Evolutionary conservation across 1,284 basidiomycete species (phyloP).

Genomic region (Violaceomyces palustris): DNA sequence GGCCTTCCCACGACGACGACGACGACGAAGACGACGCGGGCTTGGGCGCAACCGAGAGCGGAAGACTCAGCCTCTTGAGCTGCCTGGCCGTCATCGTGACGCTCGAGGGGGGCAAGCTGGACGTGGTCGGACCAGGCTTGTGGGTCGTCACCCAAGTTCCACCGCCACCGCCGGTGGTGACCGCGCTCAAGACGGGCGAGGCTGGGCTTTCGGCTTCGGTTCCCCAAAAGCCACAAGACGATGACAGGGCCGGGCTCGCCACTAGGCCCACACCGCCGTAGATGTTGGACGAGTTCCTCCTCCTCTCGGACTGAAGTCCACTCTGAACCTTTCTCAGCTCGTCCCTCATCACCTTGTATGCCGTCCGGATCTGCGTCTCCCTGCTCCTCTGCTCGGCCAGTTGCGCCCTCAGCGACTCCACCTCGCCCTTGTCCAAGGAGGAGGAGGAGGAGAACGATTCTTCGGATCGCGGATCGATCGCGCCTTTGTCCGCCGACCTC

Average conservation of each 20-base stretch:
- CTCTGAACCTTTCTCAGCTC: conserved; percentile 33
- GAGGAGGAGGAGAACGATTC: not conserved
- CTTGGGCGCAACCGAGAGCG: no score
- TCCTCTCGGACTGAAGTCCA: conserved; percentile 9
- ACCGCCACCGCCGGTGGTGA: not conserved
- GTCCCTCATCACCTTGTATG: conserved; percentile 37
- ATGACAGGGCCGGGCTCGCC: not conserved
- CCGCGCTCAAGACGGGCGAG: not conserved
- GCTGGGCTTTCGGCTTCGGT: not conserved
- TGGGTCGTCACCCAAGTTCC: not conserved
- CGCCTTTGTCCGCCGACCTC: no score
- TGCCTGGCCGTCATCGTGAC: conserved; percentile 10
- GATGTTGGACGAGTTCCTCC: conserved; percentile 7
- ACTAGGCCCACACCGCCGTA: no score
- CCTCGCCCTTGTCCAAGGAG: conserved; percentile 2
- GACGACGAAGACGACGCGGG: no score
- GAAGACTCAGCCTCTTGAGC: conserved; percentile 27
- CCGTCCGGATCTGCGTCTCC: conserved; percentile 36
- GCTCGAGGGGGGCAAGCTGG: no score
- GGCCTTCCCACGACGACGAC: no score
- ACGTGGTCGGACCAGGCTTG: no score
- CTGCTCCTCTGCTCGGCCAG: conserved; percentile 25
- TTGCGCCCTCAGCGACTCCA: conserved; percentile 12
- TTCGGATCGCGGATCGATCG: not conserved
- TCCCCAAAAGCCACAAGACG: not conserved